Percentiles rank a stretch among this genome's conserved stretches.
Conservation (phyloP, 768 basidiomycete species). For the Suillus placidus region DNA sequence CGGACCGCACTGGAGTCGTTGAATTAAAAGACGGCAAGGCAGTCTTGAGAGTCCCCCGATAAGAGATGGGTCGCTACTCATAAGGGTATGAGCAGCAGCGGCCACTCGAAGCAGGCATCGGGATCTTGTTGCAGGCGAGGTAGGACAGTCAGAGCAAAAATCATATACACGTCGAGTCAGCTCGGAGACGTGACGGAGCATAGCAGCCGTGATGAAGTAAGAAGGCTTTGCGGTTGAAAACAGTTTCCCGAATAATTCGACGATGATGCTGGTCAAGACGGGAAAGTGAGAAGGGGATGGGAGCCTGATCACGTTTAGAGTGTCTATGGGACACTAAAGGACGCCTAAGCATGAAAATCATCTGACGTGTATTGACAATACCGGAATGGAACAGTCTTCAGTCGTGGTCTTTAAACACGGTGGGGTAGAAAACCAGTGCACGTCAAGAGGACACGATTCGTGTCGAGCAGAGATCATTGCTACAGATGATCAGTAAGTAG, state of each 20-base stretch:
- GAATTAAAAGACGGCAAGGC: slow-evolving; percentile 43
- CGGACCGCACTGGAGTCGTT: slow-evolving; percentile 48
- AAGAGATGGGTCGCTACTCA: slow-evolving; percentile 26
- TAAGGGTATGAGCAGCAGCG: slow-evolving; percentile 29
- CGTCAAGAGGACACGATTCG: slow-evolving; percentile 38
- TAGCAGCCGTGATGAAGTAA: slow-evolving; percentile 53
- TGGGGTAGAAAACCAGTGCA: slow-evolving; percentile 45
- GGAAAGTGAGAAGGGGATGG: slow-evolving; percentile 44
- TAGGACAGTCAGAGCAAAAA: slow-evolving; percentile 42
- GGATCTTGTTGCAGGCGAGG: slow-evolving; percentile 36
- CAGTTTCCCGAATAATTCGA: slow-evolving; percentile 46
- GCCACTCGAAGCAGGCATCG: slow-evolving; percentile 46
- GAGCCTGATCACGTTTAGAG: slow-evolving; percentile 40
- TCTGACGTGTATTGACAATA: slow-evolving; percentile 18
- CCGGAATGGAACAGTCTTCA: slow-evolving; percentile 36
- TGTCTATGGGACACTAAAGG: slow-evolving; percentile 17
- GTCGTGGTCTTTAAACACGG: slow-evolving; percentile 35
- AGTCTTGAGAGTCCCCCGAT: slow-evolving; percentile 32
- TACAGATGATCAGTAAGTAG: neutral
- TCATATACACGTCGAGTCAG: slow-evolving; percentile 45
- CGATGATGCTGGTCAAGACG: slow-evolving; percentile 48
- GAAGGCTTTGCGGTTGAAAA: slow-evolving; percentile 46
- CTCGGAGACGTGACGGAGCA: slow-evolving; percentile 45
- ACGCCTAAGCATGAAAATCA: neutral
- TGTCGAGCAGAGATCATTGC: slow-evolving; percentile 16